These are phyloP conservation scores for Gypsophila paniculata DNA, from an alignment of 179 eudicot genomes.

Conservation along the genomic window DNA sequence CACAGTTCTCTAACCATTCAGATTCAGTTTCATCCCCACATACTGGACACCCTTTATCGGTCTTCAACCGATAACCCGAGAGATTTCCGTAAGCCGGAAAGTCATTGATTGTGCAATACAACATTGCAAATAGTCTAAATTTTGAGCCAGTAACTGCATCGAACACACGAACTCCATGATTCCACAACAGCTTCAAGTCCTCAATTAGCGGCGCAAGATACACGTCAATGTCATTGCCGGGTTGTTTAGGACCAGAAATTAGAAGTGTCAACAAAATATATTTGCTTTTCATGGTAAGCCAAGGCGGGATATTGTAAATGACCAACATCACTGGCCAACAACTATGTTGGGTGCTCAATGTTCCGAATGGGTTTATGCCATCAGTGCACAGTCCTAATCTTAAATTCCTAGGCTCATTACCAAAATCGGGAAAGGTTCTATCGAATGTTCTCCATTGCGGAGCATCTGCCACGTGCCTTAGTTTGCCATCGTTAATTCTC, in stretches of 20 bases:
- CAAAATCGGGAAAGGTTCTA: no score
- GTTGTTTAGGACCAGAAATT: neutral
- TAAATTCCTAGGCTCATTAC: neutral
- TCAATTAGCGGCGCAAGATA: neutral
- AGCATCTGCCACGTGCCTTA: neutral
- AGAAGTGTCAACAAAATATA: neutral
- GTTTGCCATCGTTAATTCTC: neutral
- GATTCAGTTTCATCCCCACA: neutral
- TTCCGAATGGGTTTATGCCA: neutral
- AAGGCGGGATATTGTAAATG: neutral
- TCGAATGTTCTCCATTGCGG: no score
- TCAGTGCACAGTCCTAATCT: neutral
- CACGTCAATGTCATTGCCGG: neutral
- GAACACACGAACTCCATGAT: neutral
- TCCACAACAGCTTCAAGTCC: neutral
- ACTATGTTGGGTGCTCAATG: neutral
- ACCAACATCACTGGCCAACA: neutral
- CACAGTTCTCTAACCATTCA: neutral
- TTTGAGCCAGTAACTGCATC: neutral
- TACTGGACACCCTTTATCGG: neutral
- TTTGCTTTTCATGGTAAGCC: neutral
- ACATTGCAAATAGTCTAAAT: neutral
- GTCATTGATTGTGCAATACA: neutral
- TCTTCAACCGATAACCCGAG: neutral
- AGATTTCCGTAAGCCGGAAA: neutral